Base-by-base conservation (phyloP, 1,284 basidiomycete species). In the Exobasidium cylindrosporum region DNA sequence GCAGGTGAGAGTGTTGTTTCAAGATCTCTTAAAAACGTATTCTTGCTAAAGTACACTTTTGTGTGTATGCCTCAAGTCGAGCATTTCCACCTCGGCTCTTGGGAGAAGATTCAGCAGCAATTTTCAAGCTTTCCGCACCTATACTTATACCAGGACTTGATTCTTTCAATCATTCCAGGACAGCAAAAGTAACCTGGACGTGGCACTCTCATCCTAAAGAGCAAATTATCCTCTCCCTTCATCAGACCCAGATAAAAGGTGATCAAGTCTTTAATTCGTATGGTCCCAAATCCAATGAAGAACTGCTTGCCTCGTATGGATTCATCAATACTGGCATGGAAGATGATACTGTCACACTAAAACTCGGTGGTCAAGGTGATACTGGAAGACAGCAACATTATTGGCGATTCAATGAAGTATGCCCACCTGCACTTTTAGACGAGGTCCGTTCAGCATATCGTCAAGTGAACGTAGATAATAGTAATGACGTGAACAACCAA, bases 241-340 rank as follows among this genome's bases (percentile, higher is more conserved):
- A 56, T 43, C 43, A 64, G 21, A 40, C 32, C 7, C 3, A 14
- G 29, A 1, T 3, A 0, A 13, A 45, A 13, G 7, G 47, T 10
- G 1, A 30, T 3, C 76, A 79, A 55, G 70, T 77, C 13, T 76
- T 66, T 44, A 79, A 79, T 61, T 78, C 76, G 29, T 79, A 79
- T 56, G 77, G 77, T 1, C 72, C 74, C 10, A 79, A 79, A 54
- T 69, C 66, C 32, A 78, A 76, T 60, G 76, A 79, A 30, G 76
- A 77, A 35, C 63, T 79, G 4, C 57, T 76, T 0, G 57, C 62
- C 11, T 64, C 65, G 7, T 79, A 79, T 30, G 77, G 73, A 1
- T 79, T 78, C 44, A 66, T 60, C 13, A 43, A 44, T 57, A 23
- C 31, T 4, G 56, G 26, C 1, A 23, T 50, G 28, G 23, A 32